Evolutionary conservation across 257 asterid species (phyloP).

Genomic region (Solanum bukasovii): DNA sequence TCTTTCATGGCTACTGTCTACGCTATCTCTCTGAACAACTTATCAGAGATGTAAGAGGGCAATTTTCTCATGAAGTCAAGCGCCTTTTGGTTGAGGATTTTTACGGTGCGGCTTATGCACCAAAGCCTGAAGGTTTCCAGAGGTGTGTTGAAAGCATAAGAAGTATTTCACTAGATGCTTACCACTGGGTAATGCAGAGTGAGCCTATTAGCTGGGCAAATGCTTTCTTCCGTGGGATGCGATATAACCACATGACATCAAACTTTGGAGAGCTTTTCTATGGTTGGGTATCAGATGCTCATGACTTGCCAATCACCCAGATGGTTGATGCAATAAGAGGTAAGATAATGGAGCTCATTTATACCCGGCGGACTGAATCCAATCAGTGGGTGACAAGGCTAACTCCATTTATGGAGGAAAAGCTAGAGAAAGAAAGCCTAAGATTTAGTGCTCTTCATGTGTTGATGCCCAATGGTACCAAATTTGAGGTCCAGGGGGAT

Average conservation of each 20-base stretch:
- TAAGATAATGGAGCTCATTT: constrained; percentile 59
- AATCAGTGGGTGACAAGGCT: constrained; percentile 63
- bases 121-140: constrained; percentile 61
- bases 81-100: constrained; percentile 77
- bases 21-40: constrained; percentile 81
- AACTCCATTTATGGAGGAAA: constrained; percentile 79
- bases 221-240: constrained; percentile 67
- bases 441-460: constrained; percentile 44
- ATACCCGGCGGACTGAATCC: constrained; percentile 44
- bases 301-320: constrained; percentile 90
- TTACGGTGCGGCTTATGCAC: constrained; percentile 54
- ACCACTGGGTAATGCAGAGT: constrained; percentile 76
- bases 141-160: constrained; percentile 64
- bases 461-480: constrained; percentile 25
- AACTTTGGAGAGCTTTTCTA: constrained; percentile 80
- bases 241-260: constrained; percentile 72
- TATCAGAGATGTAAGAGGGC: constrained; percentile 68
- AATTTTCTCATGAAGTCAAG: constrained; percentile 80
- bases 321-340: constrained; percentile 75
- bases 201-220: constrained; percentile 94
- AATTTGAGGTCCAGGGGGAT: constrained; percentile 72
- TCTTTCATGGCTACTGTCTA: constrained; percentile 70
- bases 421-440: constrained; percentile 52
- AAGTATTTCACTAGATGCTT: constrained; percentile 67
- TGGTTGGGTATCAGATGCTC: constrained; percentile 82